phyloP scores from a whole-genome alignment of 78 protist species.

The Isochrysis galbana region DNA sequence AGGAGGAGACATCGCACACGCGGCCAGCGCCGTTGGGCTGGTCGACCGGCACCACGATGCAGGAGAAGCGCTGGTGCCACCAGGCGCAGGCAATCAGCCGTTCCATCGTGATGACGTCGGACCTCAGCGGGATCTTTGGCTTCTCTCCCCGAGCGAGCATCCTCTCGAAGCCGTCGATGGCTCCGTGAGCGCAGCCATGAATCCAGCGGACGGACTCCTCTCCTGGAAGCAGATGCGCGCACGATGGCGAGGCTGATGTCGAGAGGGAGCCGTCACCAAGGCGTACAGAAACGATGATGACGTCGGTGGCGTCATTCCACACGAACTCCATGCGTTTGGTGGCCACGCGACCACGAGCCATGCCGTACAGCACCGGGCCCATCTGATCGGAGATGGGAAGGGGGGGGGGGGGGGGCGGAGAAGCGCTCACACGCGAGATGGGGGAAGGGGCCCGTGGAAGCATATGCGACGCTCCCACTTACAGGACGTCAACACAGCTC shows the following conservation, averaged over 20 bases:
- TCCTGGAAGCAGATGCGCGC: not conserved
- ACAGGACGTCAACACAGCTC: too few species aligned
- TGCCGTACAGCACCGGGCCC: not conserved
- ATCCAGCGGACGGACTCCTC: not conserved
- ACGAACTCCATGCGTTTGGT: not conserved
- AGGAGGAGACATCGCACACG: not conserved
- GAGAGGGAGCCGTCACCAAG: not conserved
- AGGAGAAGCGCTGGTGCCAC: not conserved
- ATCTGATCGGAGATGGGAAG: too few species aligned
- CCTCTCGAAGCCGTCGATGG: not conserved
- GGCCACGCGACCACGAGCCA: not conserved
- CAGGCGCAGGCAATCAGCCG: not conserved
- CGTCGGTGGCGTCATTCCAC: not conserved
- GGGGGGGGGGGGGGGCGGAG: too few species aligned
- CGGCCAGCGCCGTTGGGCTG: not conserved
- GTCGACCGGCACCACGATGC: not conserved
- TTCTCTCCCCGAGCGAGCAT: not conserved
- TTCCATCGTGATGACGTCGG: not conserved
- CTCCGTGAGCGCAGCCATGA: not conserved
- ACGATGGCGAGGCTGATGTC: not conserved
- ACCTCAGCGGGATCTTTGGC: not conserved
- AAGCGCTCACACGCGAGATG: too few species aligned
- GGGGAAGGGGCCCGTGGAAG: too few species aligned
- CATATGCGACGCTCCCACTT: too few species aligned
- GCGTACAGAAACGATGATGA: not conserved